These are phyloP conservation scores for Thermoascus crustaceus DNA, from an alignment of 2,329 filamentous ascomycete species.

Conservation along the genomic window DNA sequence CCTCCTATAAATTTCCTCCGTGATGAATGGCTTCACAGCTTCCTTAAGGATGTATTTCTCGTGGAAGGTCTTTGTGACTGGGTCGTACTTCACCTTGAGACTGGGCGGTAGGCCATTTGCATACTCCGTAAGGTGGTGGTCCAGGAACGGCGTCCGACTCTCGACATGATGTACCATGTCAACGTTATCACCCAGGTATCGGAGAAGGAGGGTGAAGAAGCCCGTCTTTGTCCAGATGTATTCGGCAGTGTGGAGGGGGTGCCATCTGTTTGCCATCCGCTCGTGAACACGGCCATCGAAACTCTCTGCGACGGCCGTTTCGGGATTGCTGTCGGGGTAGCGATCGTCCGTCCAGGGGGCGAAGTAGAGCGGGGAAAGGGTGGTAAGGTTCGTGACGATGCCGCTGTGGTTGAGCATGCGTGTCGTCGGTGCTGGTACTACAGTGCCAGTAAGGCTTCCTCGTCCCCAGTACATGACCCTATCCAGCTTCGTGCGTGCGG, in stretches of 20 bases:
- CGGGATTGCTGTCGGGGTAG: conserved; percentile 22
- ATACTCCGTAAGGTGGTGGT: conserved; percentile 25
- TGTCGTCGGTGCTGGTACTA: conserved; percentile 21
- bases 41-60: conserved; percentile 49
- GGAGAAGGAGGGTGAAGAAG: conserved; percentile 34
- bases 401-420: conserved; percentile 34
- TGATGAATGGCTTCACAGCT: conserved; percentile 43
- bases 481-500: too few species aligned
- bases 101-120: conserved; percentile 17
- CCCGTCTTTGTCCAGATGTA: conserved; percentile 32
- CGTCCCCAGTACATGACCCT: too few species aligned
- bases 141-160: conserved; percentile 23
- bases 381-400: conserved; percentile 27
- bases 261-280: conserved; percentile 28
- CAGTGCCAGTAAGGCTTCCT: too few species aligned
- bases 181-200: conserved; percentile 37
- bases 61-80: conserved; percentile 17
- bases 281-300: conserved; percentile 21
- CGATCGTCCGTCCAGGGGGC: conserved; percentile 23
- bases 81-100: conserved; percentile 11
- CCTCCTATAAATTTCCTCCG: conserved; percentile 43
- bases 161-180: conserved; percentile 26
- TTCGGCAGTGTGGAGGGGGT: conserved; percentile 33
- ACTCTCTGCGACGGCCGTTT: conserved; percentile 25
- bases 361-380: conserved; percentile 28